A percentile compares a stretch with the other conserved stretches of the same genome.
phyloP scores from a whole-genome alignment of 164 flowering plant species.

The Chimonanthus salicifolius region DNA sequence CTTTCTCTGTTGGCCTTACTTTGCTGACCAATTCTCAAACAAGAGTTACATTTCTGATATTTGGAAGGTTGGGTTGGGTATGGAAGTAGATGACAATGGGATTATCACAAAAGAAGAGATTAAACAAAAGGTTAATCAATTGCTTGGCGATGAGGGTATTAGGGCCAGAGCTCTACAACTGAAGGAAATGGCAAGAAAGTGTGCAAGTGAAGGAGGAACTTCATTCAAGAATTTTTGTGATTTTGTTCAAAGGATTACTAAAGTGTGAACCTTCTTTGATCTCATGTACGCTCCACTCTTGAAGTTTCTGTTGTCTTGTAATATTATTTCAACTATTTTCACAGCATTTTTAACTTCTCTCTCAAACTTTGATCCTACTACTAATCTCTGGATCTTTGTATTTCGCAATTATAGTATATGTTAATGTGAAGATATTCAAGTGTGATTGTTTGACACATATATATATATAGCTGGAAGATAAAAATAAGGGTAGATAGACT shows the following conservation, averaged over 20 bases:
- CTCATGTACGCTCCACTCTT: too few species aligned
- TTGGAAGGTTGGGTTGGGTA: slow-evolving; percentile 20
- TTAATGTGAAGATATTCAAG: too few species aligned
- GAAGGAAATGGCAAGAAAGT: slow-evolving; percentile 19
- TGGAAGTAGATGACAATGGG: slow-evolving; percentile 11
- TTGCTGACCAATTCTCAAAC: slow-evolving; percentile 18
- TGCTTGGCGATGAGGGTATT: slow-evolving; percentile 9
- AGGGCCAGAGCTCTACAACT: slow-evolving; percentile 23
- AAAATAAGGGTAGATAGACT: too few species aligned
- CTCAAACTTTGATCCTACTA: too few species aligned
- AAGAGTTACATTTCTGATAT: slow-evolving; percentile 11
- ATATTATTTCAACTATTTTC: too few species aligned
- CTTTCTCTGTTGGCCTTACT: slow-evolving; percentile 22
- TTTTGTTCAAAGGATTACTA: slow-evolving; percentile 2
- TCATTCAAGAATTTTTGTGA: slow-evolving; percentile 14
- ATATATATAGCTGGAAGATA: too few species aligned
- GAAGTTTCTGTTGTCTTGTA: too few species aligned
- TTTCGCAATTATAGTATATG: too few species aligned
- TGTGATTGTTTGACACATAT: too few species aligned
- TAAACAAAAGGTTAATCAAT: slow-evolving; percentile 7
- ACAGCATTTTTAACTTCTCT: too few species aligned
- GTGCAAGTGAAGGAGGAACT: slow-evolving; percentile 28
- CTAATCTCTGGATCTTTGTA: too few species aligned
- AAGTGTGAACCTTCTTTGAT: too few species aligned
- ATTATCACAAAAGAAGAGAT: slow-evolving; percentile 15